Evolutionary conservation across 768 basidiomycete genomes (phyloP), one percentile per base, ranked within the genome.

Genomic region (Collybia mongolica): DNA sequence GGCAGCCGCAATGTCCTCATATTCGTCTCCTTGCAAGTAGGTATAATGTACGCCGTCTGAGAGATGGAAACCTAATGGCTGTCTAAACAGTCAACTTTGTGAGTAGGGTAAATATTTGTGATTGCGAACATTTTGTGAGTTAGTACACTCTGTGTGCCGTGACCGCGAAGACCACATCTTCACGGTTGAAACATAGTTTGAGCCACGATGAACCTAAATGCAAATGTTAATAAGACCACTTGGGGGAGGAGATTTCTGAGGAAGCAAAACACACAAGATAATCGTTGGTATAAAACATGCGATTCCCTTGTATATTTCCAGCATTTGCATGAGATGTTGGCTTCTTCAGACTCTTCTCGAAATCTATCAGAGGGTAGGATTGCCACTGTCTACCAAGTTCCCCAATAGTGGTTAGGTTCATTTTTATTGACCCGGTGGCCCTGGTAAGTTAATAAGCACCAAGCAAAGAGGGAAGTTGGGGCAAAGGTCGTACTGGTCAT

Each of bases 41-140:
- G 82, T 88, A 62, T 83, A 83, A 7, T 81, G 62, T 0, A 76
- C 74, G 1, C 86, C 87, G 48, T 88, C 84, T 2, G 84, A 73
- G 3, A 90, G 71, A 56, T 90, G 88, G 68, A 88, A 86, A 3
- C 85, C 86, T 17, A 79, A 68, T 3, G 80, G 82, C 80, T 81
- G 14, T 12, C 14, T 9, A 51, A 28, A 28, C 14, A 17, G 54
- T 15, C 12, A 11, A 18, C 19, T 19, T 24, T 41, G 19, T 11
- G 3, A 41, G 17, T 6, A 14, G 12, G n/a, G 18, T 15, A 23
- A 6, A 24, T 8, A 14, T 38, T 12, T 28, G 12, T 37, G 11
- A n/a, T 14, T n/a, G 14, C 11, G 51, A 73, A 80, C 81, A 56
- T 88, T 87, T 58, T 85, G 80, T 8, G 66, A 64, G 56, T 87